These are phyloP conservation scores for Mortierella sp. DNA, from an alignment of 371 early-diverging fungal genomes.

Conservation along the genomic window DNA sequence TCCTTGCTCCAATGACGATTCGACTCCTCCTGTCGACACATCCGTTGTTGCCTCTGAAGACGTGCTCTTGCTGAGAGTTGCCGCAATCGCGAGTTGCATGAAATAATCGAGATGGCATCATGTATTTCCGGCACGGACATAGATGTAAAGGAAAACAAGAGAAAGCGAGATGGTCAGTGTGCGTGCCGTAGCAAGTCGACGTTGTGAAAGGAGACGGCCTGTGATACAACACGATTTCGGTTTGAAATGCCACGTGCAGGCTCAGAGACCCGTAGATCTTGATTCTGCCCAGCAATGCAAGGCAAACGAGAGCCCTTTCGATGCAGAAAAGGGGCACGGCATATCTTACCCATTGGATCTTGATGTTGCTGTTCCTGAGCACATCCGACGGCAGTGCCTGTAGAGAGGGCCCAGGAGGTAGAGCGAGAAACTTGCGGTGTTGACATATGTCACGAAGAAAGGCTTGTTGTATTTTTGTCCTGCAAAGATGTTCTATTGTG, in stretches of 20 bases:
- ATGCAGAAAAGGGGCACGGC: not conserved
- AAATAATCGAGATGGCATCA: not conserved
- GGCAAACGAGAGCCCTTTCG: not conserved
- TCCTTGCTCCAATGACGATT: conserved; percentile 45
- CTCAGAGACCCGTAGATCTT: conserved; percentile 6
- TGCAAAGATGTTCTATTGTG: conserved; percentile 72
- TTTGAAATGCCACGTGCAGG: conserved; percentile 6
- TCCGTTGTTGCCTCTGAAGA: not conserved
- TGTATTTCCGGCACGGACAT: not conserved
- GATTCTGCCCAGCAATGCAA: not conserved
- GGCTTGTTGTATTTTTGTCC: conserved; percentile 81
- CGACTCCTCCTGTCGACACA: conserved; percentile 7
- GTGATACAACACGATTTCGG: not conserved
- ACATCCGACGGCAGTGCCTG: conserved; percentile 26
- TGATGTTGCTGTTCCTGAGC: not conserved
- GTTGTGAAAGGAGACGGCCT: not conserved
- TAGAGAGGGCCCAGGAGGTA: conserved; percentile 68
- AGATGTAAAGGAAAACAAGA: not conserved
- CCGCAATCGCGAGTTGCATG: not conserved
- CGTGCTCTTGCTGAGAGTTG: not conserved
- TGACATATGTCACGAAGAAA: conserved; percentile 84
- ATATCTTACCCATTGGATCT: not conserved
- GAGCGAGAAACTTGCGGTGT: conserved; percentile 83
- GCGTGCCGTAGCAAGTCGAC: not conserved
- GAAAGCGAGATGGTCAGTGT: not conserved